phyloP scores from a whole-genome alignment of 306 rosid species.

The Datisca glomerata region DNA sequence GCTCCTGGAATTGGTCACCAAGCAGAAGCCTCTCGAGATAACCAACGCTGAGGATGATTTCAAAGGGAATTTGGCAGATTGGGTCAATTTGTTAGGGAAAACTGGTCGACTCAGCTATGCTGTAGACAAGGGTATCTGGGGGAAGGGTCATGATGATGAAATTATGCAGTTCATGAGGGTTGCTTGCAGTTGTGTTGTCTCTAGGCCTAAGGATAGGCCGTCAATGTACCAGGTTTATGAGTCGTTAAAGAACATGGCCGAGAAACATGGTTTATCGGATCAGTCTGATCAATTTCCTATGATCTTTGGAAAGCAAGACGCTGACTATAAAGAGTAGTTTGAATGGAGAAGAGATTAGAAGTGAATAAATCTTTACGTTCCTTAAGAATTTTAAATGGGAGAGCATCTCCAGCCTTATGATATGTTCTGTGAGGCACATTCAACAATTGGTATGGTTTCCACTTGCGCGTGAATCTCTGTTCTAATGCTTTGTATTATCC shows the following conservation, averaged over 20 bases:
- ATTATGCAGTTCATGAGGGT: slow-evolving; percentile 35
- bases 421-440: background rate
- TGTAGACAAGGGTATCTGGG: slow-evolving; percentile 32
- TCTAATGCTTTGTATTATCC: no score
- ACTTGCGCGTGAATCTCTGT: no score
- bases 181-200: slow-evolving; percentile 33
- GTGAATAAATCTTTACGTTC: background rate
- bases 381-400: slow-evolving; percentile 5
- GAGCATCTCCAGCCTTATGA: background rate
- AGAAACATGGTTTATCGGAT: slow-evolving; percentile 32
- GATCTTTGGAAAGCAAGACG: slow-evolving; percentile 20
- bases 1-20: slow-evolving; percentile 41
- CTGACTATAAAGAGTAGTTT: slow-evolving; percentile 10
- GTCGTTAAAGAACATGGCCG: slow-evolving; percentile 36
- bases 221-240: slow-evolving; percentile 40
- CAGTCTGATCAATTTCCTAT: slow-evolving; percentile 33
- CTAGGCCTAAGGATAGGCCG: slow-evolving; percentile 50
- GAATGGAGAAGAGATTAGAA: slow-evolving; percentile 1
- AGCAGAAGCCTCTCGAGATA: slow-evolving; percentile 39
- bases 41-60: slow-evolving; percentile 26
- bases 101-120: slow-evolving; percentile 26
- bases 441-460: no score
- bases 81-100: slow-evolving; percentile 26
- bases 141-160: slow-evolving; percentile 35
- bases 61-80: slow-evolving; percentile 41